Evolutionary conservation across 495 filamentous ascomycete genomes (phyloP).

Genomic region (Talaromyces thailandensis): DNA sequence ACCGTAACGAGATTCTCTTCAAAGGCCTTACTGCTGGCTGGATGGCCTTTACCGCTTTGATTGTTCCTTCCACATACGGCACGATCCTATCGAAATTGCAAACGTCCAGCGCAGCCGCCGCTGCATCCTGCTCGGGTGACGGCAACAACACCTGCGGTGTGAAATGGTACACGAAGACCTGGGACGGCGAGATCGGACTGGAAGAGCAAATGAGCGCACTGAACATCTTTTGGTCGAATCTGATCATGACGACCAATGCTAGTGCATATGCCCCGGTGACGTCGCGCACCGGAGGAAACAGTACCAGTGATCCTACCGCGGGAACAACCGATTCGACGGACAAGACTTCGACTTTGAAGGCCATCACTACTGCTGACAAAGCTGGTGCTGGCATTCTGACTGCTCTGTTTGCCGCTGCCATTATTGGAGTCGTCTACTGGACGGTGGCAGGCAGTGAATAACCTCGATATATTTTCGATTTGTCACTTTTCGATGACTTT

Average conservation of each 20-base stretch:
- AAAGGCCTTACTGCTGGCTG: constrained; percentile 66
- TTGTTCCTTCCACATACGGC: constrained; percentile 38
- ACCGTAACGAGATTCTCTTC: constrained; percentile 61
- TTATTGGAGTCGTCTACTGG: constrained; percentile 33
- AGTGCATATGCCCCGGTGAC: constrained; percentile 9
- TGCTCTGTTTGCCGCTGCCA: constrained; percentile 25
- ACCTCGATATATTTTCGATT: neutral
- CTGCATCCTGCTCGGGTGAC: constrained; percentile 52
- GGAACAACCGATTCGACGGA: constrained; percentile 14
- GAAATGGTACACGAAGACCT: constrained; percentile 53
- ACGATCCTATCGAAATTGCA: constrained; percentile 54
- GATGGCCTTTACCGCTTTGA: constrained; percentile 60
- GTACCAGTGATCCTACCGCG: constrained; percentile 10
- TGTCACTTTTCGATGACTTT: neutral
- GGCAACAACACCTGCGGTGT: constrained; percentile 57
- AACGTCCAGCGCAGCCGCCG: constrained; percentile 57
- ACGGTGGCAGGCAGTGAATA: neutral
- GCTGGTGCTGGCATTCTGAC: constrained; percentile 56
- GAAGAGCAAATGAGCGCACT: constrained; percentile 25
- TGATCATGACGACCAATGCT: constrained; percentile 3
- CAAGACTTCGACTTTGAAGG: constrained; percentile 9
- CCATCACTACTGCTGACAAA: constrained; percentile 42
- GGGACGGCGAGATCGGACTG: constrained; percentile 52
- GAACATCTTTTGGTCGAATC: constrained; percentile 32
- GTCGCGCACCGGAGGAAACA: constrained; percentile 13